Evolutionary conservation across 805 yeast genomes (phyloP).

Genomic region (Komagataella populi): DNA sequence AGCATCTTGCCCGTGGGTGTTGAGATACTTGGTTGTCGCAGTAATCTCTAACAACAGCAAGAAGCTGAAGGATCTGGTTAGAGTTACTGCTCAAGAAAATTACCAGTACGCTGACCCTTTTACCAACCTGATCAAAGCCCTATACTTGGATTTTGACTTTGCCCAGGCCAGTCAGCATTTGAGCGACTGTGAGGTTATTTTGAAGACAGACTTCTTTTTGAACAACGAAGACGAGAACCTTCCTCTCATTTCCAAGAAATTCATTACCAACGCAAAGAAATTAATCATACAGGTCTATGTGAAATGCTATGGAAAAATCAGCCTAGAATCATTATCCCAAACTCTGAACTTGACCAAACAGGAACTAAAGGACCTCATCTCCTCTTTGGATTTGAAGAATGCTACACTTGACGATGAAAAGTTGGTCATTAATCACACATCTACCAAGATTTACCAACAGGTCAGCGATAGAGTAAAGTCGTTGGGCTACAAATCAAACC

Average conservation of each 20-base stretch:
- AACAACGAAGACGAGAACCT: conserved; percentile 13
- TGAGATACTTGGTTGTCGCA: conserved; percentile 53
- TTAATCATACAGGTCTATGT: conserved; percentile 39
- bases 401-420: conserved; percentile 37
- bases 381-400: conserved; percentile 31
- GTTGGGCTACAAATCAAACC: conserved; percentile 43
- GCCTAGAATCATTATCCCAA: conserved; percentile 28
- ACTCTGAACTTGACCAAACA: conserved; percentile 28
- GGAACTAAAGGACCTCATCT: conserved; percentile 38
- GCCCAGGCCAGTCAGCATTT: conserved; percentile 35
- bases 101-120: conserved; percentile 58
- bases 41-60: conserved; percentile 28
- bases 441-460: conserved; percentile 48
- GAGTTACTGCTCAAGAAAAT: conserved; percentile 44
- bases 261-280: conserved; percentile 22
- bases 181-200: conserved; percentile 29
- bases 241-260: conserved; percentile 23
- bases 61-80: conserved; percentile 42
- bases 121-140: conserved; percentile 37
- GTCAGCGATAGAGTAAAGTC: conserved; percentile 59
- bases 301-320: conserved; percentile 36
- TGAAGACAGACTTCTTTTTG: conserved; percentile 46
- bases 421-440: conserved; percentile 39
- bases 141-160: conserved; percentile 48
- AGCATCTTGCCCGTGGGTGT: conserved; percentile 60